A percentile compares a stretch with the other conserved stretches of the same genome.
Evolutionary conservation across 2,329 filamentous ascomycete species (phyloP).

Genomic region (Stemphylium beticola): DNA sequence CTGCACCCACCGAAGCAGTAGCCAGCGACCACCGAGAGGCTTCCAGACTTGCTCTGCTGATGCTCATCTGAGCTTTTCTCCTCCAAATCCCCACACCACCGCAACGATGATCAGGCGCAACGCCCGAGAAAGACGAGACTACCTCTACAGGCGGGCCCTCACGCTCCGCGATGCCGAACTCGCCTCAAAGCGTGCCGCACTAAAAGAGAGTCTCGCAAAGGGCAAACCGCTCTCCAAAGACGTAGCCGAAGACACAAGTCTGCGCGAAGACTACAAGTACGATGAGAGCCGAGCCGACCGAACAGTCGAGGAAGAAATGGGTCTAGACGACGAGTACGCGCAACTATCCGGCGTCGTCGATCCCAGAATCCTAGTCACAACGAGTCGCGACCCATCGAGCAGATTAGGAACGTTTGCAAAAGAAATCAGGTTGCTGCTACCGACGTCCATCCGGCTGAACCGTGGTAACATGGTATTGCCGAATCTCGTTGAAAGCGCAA

Average conservation of each 20-base stretch:
- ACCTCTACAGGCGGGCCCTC: constrained; percentile 81
- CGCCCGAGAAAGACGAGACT: constrained; percentile 80
- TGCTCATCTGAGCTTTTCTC: too few relatives aligned
- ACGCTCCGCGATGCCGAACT: constrained; percentile 83
- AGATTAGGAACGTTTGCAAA: constrained; percentile 90
- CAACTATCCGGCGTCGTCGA: constrained; percentile 91
- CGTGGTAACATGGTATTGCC: constrained; percentile 88
- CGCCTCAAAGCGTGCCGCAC: constrained; percentile 84
- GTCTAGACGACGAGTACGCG: constrained; percentile 88
- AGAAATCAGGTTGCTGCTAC: constrained; percentile 82
- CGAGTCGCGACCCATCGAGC: constrained; percentile 57
- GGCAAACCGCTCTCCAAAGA: constrained; percentile 83
- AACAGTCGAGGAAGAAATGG: constrained; percentile 70
- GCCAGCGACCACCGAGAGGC: too few relatives aligned
- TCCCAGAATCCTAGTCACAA: constrained; percentile 87
- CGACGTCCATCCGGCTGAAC: constrained; percentile 86
- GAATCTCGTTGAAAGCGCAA: constrained; percentile 82
- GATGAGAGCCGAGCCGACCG: constrained; percentile 81
- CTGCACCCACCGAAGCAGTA: too few relatives aligned
- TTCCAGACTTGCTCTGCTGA: too few relatives aligned
- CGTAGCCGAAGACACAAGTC: constrained; percentile 82
- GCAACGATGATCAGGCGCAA: constrained; percentile 55
- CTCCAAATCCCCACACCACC: neutral
- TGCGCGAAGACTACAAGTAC: constrained; percentile 90
- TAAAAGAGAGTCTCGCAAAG: constrained; percentile 84